Base-by-base conservation (phyloP, 352 stramenopile genomes). In the Pythium rishiriense region DNA sequence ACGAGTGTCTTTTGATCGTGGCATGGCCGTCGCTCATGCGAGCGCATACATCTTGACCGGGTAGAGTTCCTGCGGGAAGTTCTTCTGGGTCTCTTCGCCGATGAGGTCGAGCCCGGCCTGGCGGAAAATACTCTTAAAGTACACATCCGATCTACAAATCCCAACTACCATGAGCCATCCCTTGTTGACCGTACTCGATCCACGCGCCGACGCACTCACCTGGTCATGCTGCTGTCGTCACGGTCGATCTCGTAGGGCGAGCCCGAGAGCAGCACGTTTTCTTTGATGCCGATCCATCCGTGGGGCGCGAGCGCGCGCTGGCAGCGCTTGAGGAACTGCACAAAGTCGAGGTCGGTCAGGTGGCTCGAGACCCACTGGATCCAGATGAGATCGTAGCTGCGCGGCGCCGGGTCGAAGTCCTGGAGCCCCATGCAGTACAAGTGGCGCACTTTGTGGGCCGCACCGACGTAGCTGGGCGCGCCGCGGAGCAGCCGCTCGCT, bases 321-420 rank as follows among this genome's bases (percentile, higher is more conserved):
- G 74, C 93, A 98, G 52, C 94, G 74, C 63, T 86, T 82, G 29
- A 99, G 73, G 66, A 98, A 98, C 28, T 73, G 64, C 41, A 99
- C 83, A 33, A 98, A 91, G 73, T 99, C 96, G 17, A 92, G 66
- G 74, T 99, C 97, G 2, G 92, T 98, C 33, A 99, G 75, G 74
- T 99, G 97, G 35, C 90, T 87, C 17, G 97, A 83, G 46, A 98
- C 91, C 97, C 97, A 99, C 75, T 99, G 97, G 64, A 98, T 90
- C 95, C 96, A 99, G 64, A 99, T 93, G 51, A 99, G 79, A 75
- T 98, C 91, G 79, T 98, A 98, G 39, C 68, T 89, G 8, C 62
- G 68, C 29, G 72, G 28, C 14, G 56, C 37, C 3, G 91, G 90
- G 12, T 88, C 69, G 63, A 97, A 97, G 43, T 97, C 88, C 67